These are phyloP conservation scores for Metschnikowia shivogae DNA, from an alignment of 805 yeast genomes.

Conservation along the genomic window DNA sequence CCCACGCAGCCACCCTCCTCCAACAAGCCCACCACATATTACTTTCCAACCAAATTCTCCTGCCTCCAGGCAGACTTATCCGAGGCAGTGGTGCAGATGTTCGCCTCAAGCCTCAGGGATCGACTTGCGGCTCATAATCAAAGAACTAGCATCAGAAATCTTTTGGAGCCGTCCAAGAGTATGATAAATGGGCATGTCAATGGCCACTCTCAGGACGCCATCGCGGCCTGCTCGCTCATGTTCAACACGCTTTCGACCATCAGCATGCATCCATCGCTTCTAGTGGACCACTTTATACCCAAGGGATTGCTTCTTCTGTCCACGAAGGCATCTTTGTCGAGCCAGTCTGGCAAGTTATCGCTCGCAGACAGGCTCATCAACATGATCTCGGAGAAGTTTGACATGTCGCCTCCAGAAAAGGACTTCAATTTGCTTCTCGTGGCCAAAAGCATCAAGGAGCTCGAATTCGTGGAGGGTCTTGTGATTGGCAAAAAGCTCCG, in stretches of 20 bases:
- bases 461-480: slow-evolving; percentile 75
- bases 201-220: background rate
- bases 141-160: slow-evolving; percentile 35
- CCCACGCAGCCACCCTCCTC: background rate
- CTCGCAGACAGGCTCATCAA: slow-evolving; percentile 49
- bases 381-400: slow-evolving; percentile 22
- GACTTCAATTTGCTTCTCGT: slow-evolving; percentile 38
- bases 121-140: slow-evolving; percentile 22
- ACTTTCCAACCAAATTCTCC: slow-evolving; percentile 33
- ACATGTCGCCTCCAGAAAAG: slow-evolving; percentile 1
- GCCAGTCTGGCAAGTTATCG: slow-evolving; percentile 57
- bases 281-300: slow-evolving; percentile 77
- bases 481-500: slow-evolving; percentile 66
- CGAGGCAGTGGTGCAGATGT: slow-evolving; percentile 30
- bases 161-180: slow-evolving; percentile 23
- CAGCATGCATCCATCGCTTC: slow-evolving; percentile 61
- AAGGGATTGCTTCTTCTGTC: slow-evolving; percentile 64
- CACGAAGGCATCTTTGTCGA: slow-evolving; percentile 49
- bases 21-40: slow-evolving; percentile 20
- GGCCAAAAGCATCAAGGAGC: slow-evolving; percentile 60
- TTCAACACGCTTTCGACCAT: slow-evolving; percentile 46
- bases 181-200: slow-evolving; percentile 5
- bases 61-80: slow-evolving; percentile 32
- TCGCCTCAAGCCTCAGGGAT: slow-evolving; percentile 22
- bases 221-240: slow-evolving; percentile 31